These are phyloP conservation scores for Physcomitrium patens DNA, from an alignment of 225 moss, liverwort and hornwort genomes.

Conservation along the genomic window DNA sequence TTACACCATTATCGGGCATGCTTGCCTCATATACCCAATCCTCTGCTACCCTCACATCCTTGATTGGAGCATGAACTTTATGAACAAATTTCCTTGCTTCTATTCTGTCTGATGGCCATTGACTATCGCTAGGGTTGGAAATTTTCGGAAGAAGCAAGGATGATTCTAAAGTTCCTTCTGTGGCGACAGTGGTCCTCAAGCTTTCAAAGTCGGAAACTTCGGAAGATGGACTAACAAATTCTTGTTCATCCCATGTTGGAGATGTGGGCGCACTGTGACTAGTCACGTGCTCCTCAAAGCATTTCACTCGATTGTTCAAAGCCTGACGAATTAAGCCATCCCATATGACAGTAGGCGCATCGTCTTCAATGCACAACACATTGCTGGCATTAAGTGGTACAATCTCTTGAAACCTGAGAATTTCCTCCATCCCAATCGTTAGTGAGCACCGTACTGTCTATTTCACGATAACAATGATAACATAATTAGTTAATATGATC, in stretches of 20 bases:
- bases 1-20: constrained; percentile 36
- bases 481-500: too few species aligned
- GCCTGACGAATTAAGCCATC: constrained; percentile 58
- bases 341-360: constrained; percentile 45
- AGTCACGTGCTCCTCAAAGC: constrained; percentile 27
- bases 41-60: constrained; percentile 49
- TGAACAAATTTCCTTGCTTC: constrained; percentile 26
- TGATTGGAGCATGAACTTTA: constrained; percentile 14
- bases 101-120: constrained; percentile 27
- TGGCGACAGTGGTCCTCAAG: constrained; percentile 31
- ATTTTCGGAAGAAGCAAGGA: constrained; percentile 37
- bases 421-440: constrained; percentile 1
- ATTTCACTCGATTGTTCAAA: constrained; percentile 44
- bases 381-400: constrained; percentile 56
- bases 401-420: constrained; percentile 62
- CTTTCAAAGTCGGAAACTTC: constrained; percentile 41
- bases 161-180: constrained; percentile 39
- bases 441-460: constrained; percentile 18
- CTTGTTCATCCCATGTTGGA: constrained; percentile 41
- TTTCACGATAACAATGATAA: too few species aligned
- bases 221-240: constrained; percentile 25
- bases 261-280: constrained; percentile 39
- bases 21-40: constrained; percentile 56
- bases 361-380: constrained; percentile 62
- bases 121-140: constrained; percentile 41